Evolutionary conservation across 1,284 basidiomycete species (phyloP).

Genomic region (Trichosporon inkin): DNA sequence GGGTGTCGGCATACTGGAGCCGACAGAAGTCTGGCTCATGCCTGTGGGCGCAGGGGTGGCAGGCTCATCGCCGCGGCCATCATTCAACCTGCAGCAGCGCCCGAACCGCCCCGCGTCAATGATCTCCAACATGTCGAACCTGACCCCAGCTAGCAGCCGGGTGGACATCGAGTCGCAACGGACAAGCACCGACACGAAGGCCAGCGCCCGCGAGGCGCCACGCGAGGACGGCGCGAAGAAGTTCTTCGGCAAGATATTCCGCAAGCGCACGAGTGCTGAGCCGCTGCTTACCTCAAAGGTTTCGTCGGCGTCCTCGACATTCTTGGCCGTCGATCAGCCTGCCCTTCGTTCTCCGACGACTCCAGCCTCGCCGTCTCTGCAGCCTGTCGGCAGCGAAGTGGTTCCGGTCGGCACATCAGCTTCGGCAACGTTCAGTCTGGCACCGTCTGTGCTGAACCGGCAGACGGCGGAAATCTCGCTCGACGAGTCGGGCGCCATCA

Average conservation of each 20-base stretch:
- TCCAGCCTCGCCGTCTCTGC: constrained; percentile 8
- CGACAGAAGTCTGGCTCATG: constrained; percentile 69
- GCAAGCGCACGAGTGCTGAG: constrained; percentile 47
- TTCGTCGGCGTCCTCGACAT: constrained; percentile 5
- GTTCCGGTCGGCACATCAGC: constrained; percentile 21
- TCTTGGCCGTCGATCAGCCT: neutral
- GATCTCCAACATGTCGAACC: constrained; percentile 31
- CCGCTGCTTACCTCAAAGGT: neutral
- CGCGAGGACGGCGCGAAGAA: constrained; percentile 53
- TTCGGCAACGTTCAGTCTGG: constrained; percentile 44
- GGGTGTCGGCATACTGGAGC: constrained; percentile 70
- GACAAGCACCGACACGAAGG: constrained; percentile 30
- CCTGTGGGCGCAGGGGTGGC: neutral
- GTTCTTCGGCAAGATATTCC: constrained; percentile 70
- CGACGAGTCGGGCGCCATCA: constrained; percentile 34
- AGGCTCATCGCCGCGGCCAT: constrained; percentile 19
- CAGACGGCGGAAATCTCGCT: constrained; percentile 27
- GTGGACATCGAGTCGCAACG: constrained; percentile 21
- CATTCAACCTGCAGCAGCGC: constrained; percentile 9
- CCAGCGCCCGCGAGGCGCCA: constrained; percentile 18
- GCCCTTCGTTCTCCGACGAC: constrained; percentile 3
- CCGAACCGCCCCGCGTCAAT: constrained; percentile 32
- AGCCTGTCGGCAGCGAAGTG: neutral
- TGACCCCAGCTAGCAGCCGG: constrained; percentile 34
- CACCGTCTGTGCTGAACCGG: constrained; percentile 34